A percentile compares a stretch with the other conserved stretches of the same genome.
Conservation (phyloP, 257 asterid genomes). For the Henckelia pumila region DNA sequence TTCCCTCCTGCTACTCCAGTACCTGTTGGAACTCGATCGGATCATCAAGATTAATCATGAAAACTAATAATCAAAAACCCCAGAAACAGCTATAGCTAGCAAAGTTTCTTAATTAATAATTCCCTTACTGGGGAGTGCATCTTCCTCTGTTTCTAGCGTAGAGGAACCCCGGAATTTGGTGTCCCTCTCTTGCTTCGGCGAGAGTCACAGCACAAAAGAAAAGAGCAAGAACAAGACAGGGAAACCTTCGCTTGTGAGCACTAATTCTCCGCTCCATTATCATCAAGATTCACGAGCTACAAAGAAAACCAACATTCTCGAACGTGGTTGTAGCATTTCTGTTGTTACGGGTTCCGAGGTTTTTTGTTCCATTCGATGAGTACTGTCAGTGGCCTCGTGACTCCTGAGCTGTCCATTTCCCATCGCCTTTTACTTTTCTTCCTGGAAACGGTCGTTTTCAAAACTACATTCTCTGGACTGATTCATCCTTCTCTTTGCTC, state of each 20-base stretch:
- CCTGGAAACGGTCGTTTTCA: conserved; percentile 29
- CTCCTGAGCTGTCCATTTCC: neutral
- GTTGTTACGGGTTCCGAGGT: conserved; percentile 17
- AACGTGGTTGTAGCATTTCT: too few species aligned
- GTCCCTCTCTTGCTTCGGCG: conserved; percentile 22
- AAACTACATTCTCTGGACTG: too few species aligned
- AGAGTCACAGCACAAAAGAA: conserved; percentile 8
- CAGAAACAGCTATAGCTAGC: too few species aligned
- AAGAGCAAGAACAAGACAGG: conserved; percentile 20
- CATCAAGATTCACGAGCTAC: too few species aligned
- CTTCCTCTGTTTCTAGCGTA: conserved; percentile 73
- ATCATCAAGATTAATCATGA: too few species aligned
- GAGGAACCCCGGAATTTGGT: conserved; percentile 54
- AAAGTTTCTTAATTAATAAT: too few species aligned
- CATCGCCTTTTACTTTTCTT: neutral
- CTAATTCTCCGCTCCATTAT: neutral
- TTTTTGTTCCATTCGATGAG: neutral
- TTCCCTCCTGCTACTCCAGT: conserved; percentile 79
- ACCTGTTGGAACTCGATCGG: too few species aligned
- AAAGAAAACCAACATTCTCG: neutral
- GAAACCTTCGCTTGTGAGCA: conserved; percentile 11
- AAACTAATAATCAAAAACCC: too few species aligned
- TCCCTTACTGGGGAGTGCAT: conserved; percentile 73
- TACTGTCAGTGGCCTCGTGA: neutral
- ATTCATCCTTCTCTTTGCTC: neutral